Percentiles rank a stretch among this genome's conserved stretches.
Evolutionary conservation across 257 asterid species (phyloP).

Genomic region (Solanum chmielewskii): DNA sequence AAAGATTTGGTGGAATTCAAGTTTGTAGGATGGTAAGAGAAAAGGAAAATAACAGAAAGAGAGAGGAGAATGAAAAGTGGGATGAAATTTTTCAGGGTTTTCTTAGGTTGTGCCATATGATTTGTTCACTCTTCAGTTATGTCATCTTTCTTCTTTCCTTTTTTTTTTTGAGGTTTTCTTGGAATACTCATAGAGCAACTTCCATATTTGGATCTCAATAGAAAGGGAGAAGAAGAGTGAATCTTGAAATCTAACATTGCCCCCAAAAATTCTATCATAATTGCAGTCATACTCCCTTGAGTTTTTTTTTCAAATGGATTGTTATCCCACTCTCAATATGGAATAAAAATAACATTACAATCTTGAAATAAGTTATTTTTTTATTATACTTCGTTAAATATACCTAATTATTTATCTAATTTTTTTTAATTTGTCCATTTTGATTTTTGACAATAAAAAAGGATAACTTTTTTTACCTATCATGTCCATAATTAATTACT

Average conservation of each 20-base stretch:
- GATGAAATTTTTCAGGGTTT: constrained; percentile 9
- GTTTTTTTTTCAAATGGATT: not conserved
- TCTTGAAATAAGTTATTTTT: not conserved
- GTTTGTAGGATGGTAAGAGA: constrained; percentile 28
- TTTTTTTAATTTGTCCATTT: no score
- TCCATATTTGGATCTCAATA: not conserved
- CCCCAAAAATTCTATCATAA: not conserved
- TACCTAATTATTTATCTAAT: no score
- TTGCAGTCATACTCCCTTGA: not conserved
- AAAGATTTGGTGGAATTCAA: constrained; percentile 18
- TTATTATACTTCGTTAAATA: not conserved
- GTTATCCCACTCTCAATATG: not conserved
- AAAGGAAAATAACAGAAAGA: constrained; percentile 27
- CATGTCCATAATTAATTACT: not conserved
- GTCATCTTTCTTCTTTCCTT: not conserved
- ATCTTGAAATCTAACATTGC: not conserved
- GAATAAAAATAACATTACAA: not conserved
- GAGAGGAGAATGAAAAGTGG: constrained; percentile 24
- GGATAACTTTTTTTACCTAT: no score
- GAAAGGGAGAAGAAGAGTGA: not conserved
- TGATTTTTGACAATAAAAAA: no score
- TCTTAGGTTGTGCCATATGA: constrained; percentile 15
- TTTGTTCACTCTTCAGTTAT: constrained; percentile 1
- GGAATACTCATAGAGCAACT: not conserved
- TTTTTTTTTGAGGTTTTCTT: not conserved